Evolutionary conservation across 2,329 filamentous ascomycete species (phyloP).

Genomic region (Dryadomyces quercivorus): DNA sequence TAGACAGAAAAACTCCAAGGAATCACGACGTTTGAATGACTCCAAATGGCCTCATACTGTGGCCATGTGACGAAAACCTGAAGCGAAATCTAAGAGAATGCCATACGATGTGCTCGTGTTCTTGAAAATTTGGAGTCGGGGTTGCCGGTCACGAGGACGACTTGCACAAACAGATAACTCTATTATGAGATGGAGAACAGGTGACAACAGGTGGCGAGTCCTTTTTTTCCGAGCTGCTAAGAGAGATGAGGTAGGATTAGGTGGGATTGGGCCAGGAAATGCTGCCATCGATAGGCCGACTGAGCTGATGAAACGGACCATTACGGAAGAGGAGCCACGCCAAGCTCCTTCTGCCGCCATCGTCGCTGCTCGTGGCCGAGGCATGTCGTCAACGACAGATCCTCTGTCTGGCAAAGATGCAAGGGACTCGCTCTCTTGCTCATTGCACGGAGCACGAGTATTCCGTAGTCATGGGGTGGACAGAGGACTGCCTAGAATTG

Average conservation of each 20-base stretch:
- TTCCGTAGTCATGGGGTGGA: too few species aligned
- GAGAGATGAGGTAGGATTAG: neutral
- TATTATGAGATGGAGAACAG: neutral
- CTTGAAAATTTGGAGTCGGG: neutral
- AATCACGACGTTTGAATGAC: neutral
- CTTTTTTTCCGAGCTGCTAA: neutral
- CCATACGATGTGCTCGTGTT: neutral
- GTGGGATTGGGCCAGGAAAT: neutral
- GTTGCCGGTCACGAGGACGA: neutral
- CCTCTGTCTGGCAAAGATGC: too few species aligned
- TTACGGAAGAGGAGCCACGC: neutral
- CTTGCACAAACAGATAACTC: neutral
- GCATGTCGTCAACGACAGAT: too few species aligned
- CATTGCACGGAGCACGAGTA: too few species aligned
- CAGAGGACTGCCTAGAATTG: too few species aligned
- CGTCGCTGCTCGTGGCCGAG: too few species aligned
- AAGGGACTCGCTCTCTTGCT: too few species aligned
- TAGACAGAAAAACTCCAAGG: neutral
- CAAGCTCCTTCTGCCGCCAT: neutral
- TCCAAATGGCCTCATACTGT: neutral
- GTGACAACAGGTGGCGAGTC: neutral
- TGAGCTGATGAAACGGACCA: constrained; percentile 1
- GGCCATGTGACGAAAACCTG: neutral
- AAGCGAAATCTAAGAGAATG: neutral
- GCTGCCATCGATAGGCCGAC: neutral